These are phyloP conservation scores for Nakataea oryzae DNA, from an alignment of 2,329 filamentous ascomycete genomes.

Conservation along the genomic window DNA sequence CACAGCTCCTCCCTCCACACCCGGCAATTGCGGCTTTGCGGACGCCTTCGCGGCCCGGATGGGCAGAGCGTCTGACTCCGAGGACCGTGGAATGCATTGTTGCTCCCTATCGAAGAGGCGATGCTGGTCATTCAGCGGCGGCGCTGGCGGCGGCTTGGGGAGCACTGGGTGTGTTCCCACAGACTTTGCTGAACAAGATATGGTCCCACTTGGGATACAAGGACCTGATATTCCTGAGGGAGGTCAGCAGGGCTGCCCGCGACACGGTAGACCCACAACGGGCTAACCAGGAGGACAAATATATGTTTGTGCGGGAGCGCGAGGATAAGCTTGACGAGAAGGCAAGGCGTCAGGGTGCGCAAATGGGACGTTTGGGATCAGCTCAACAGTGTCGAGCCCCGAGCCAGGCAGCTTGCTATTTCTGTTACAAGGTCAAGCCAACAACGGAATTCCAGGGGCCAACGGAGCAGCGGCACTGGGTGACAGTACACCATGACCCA, in stretches of 20 bases:
- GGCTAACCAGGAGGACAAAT: not conserved
- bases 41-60: not conserved
- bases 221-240: constrained; percentile 3
- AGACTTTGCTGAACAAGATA: not conserved
- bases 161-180: not conserved
- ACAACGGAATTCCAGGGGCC: constrained; percentile 7
- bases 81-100: not conserved
- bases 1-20: not conserved
- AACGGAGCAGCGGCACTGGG: not conserved
- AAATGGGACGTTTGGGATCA: not conserved
- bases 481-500: not conserved
- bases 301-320: not conserved
- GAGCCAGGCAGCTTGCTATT: constrained; percentile 9
- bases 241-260: not conserved
- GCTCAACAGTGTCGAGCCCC: not conserved
- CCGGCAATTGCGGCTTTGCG: not conserved
- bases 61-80: not conserved
- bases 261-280: not conserved
- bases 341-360: not conserved
- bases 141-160: not conserved
- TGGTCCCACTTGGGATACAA: not conserved
- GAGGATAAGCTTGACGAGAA: not conserved
- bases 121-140: not conserved
- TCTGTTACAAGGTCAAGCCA: constrained; percentile 11
- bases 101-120: not conserved